Evolutionary conservation across 169 alveolate species (phyloP).

Genomic region (Plasmodium billcollinsi): DNA sequence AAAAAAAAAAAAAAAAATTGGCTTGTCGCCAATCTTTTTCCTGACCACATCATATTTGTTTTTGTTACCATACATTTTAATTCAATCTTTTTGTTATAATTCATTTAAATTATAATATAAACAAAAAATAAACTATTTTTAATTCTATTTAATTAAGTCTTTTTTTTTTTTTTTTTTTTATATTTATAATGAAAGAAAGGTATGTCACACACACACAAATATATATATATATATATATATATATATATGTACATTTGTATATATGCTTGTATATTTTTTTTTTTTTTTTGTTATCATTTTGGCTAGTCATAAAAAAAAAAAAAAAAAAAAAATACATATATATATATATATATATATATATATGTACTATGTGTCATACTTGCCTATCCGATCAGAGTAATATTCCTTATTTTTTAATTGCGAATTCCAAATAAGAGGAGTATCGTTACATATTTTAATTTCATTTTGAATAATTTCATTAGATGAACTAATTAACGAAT

Average conservation of each 20-base stretch:
- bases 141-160: neutral
- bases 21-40: too few relatives aligned
- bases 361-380: neutral
- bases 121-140: too few relatives aligned
- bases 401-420: slow-evolving; percentile 4
- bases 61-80: too few relatives aligned
- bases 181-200: too few relatives aligned
- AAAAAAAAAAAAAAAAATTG: too few relatives aligned
- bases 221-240: too few relatives aligned
- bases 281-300: neutral
- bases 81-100: neutral
- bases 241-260: neutral
- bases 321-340: neutral
- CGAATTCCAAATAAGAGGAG: slow-evolving; percentile 51
- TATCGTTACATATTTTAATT: slow-evolving; percentile 17
- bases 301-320: neutral
- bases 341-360: neutral
- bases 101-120: slow-evolving; percentile 3
- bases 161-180: too few relatives aligned
- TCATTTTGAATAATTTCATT: slow-evolving; percentile 37
- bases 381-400: neutral
- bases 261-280: too few relatives aligned
- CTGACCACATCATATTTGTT: neutral
- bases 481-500: slow-evolving; percentile 61
- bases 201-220: too few relatives aligned